Evolutionary conservation across 176 grass and related monocot species (phyloP), one percentile per base, ranked within the genome.

Genomic region (Bothriochloa decipiens): DNA sequence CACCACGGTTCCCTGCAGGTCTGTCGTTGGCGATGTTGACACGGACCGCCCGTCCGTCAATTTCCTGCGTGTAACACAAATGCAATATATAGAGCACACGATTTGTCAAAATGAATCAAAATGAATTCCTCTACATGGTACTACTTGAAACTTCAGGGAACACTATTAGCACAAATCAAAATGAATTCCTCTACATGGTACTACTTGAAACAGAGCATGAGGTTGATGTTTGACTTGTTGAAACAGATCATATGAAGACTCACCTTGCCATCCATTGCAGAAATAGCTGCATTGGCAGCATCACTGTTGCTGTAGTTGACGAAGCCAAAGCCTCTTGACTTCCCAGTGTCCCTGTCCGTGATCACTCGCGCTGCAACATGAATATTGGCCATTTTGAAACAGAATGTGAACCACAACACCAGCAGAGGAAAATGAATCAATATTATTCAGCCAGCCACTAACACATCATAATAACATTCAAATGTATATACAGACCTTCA

Each of bases 301-400:
- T 84, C 90, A 52, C 70, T 83, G 53, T 2, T 65, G 8, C 26
- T 20, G 18, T 94, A 91, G 55, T 25, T 88, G 10, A 94, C 86
- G 72, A 99, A 99, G 39, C 97, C 97, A 87, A 99, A 96, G 49
- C 97, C 97, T 76, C 90, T 99, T 2, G 97, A 99, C 84, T 22
- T 94, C 78, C 97, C 97, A 49, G 82, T 67, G 0, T 94, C 97
- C 79, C 93, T 88, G 17, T 94, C 90, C 7, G 49, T 85, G 49
- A 96, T 94, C 11, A 96, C 86, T 25, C 86, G 82, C 1, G 91
- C 93, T 96, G 91, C 57, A 88, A 75, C 22, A 84, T 35, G 25
- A 82, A 75, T 58, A 68, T 42, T 80, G 29, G 40, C 32, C 2
- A 75, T 80, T 74, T 66, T 62, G 26, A 20, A 74, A 57, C 11